phyloP scores from a whole-genome alignment of 495 filamentous ascomycete genomes.

The Hypoxylon fragiforme region DNA sequence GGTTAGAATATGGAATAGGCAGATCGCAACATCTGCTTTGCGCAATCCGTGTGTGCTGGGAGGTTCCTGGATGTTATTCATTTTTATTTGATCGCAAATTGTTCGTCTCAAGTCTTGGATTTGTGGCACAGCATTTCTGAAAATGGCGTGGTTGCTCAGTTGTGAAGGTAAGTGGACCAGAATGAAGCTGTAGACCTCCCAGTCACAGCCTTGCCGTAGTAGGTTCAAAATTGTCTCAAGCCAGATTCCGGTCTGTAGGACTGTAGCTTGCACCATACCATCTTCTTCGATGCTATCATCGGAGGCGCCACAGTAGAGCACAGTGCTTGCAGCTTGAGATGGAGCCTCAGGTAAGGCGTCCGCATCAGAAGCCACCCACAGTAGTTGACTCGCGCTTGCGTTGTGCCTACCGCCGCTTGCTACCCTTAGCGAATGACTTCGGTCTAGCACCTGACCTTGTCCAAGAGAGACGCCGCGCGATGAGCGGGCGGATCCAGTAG shows the following conservation, averaged over 20 bases:
- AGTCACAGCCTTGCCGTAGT: constrained; percentile 77
- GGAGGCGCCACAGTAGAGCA: constrained; percentile 38
- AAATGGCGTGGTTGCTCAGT: constrained; percentile 86
- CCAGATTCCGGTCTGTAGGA: constrained; percentile 72
- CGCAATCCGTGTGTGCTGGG: constrained; percentile 74
- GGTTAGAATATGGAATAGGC: constrained; percentile 80
- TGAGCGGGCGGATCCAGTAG: constrained; percentile 39
- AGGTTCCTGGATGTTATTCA: constrained; percentile 72
- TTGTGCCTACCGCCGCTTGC: constrained; percentile 42
- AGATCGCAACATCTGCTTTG: constrained; percentile 84
- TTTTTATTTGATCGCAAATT: constrained; percentile 79
- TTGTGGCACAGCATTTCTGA: constrained; percentile 68
- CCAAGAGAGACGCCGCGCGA: constrained; percentile 52
- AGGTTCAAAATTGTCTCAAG: constrained; percentile 73
- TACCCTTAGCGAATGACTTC: constrained; percentile 38
- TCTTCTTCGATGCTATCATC: constrained; percentile 18
- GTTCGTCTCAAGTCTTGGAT: constrained; percentile 75
- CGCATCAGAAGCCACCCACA: constrained; percentile 57
- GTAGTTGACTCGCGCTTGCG: constrained; percentile 44
- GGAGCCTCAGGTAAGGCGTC: constrained; percentile 54
- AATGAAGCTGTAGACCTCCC: constrained; percentile 93
- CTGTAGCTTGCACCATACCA: constrained; percentile 18
- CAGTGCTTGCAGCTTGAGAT: constrained; percentile 46
- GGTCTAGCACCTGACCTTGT: constrained; percentile 46
- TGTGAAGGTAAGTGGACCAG: constrained; percentile 86